Evolutionary conservation across 208 protist species (phyloP).

Genomic region (Leishmania guyanensis): DNA sequence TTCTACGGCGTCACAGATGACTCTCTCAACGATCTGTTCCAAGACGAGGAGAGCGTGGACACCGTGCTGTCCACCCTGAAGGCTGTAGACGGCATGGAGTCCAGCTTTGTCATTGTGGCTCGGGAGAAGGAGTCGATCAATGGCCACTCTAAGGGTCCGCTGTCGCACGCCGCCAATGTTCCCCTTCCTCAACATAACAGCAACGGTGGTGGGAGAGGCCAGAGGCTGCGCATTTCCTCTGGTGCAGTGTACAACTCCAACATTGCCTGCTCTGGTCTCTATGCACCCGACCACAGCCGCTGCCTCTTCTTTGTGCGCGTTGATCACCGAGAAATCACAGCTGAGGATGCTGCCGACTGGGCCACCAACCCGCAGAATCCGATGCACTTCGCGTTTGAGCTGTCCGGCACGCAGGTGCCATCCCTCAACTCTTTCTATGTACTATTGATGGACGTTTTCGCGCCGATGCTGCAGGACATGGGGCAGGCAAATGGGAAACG

Average conservation of each 20-base stretch:
- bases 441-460: conserved; percentile 77
- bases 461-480: conserved; percentile 80
- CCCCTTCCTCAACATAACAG: neutral
- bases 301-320: conserved; percentile 85
- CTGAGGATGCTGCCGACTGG: conserved; percentile 67
- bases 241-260: conserved; percentile 79
- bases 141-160: conserved; percentile 1
- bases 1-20: conserved; percentile 64
- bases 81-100: conserved; percentile 39
- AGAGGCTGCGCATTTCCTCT: conserved; percentile 62
- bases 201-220: conserved; percentile 7
- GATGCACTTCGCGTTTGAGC: conserved; percentile 83
- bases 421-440: conserved; percentile 81
- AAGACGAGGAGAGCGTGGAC: conserved; percentile 33
- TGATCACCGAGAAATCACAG: conserved; percentile 58
- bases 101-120: conserved; percentile 59
- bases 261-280: conserved; percentile 82
- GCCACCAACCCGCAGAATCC: conserved; percentile 47
- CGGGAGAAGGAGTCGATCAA: conserved; percentile 54
- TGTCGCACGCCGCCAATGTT: conserved; percentile 2
- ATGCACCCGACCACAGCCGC: conserved; percentile 70
- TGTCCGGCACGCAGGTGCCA: conserved; percentile 77
- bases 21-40: conserved; percentile 60
- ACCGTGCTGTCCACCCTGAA: conserved; percentile 67
- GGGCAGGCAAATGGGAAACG: conserved; percentile 41